Evolutionary conservation across 2,329 filamentous ascomycete species (phyloP), one percentile per base, ranked within the genome.

Genomic region (Cladophialophora immunda): DNA sequence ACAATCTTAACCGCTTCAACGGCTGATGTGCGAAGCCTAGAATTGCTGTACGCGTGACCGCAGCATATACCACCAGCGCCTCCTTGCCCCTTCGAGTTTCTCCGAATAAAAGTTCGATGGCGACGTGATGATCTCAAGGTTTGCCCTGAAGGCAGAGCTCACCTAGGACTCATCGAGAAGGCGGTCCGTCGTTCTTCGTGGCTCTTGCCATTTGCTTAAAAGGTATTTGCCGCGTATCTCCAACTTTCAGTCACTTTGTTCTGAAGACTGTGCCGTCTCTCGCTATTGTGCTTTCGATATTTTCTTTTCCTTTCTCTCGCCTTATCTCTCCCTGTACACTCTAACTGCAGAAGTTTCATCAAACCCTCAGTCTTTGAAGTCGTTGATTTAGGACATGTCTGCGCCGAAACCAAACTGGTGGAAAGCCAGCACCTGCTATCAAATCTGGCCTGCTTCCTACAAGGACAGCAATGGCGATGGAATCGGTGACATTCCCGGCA

Each of bases 391-490:
- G 15, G 22, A 13, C 27, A 73, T 71, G 70, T 60, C 68, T 5
- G 65, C 62, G 4, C 19, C 66, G 36, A 69, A 67, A 34, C 66
- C 69, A 5, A 67, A 69, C n/a, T 70, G 69, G 68, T 71, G 71
- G 71, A 70, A 71, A 60, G 63, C 65, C 22, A 67, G 65, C 58
- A 71, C 68, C 17, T 70, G 65, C 58, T 77, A 76, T 57, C 76
- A 77, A 38, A 73, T 77, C 27, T 75, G 74, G 68, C 73, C 75
- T 7, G 73, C 74, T 38, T 76, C 74, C 17, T 78, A 77, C 70
- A 77, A 78, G 64, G 76, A 78, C 67, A 73, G 73, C 25, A 76
- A 78, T 64, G 71, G 71, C 38, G 76, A 78, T 58, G 77, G 77
- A 3, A 72, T 76, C 15, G 76, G 76, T 25, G 76, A 78, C 64